Evolutionary conservation across 148 eudicot species (phyloP).

Genomic region (Camellia sinensis): DNA sequence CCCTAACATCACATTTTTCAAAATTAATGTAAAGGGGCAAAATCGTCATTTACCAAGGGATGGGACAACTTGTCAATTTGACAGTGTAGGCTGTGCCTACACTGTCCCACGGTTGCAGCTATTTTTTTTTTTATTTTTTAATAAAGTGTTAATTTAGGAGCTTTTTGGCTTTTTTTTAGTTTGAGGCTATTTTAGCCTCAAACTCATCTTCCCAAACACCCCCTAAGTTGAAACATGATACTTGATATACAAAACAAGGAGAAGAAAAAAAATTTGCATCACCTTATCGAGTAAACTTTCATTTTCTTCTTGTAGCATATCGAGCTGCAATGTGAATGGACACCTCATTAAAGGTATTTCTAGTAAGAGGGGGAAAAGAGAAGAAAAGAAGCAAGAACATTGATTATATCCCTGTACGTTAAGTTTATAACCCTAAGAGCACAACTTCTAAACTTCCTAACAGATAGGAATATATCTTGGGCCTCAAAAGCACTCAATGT

Average conservation of each 20-base stretch:
- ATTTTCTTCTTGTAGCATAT: conserved; percentile 97
- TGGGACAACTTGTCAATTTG: no score
- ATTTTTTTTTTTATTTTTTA: no score
- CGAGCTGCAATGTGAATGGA: conserved; percentile 60
- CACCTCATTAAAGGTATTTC: conserved; percentile 6
- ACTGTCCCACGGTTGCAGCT: no score
- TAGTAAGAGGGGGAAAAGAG: neutral
- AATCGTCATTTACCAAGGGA: no score
- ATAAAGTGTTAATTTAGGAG: no score
- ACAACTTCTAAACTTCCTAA: conserved; percentile 9
- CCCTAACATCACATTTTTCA: no score
- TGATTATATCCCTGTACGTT: neutral
- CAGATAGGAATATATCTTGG: neutral
- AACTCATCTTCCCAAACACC: no score
- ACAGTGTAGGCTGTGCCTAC: no score
- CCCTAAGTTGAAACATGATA: neutral
- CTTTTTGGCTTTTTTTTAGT: no score
- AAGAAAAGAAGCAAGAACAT: neutral
- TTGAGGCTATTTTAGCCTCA: no score
- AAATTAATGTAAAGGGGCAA: no score
- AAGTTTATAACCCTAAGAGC: no score
- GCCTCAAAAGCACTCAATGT: conserved; percentile 5
- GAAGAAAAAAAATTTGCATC: conserved; percentile 17
- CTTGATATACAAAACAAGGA: neutral
- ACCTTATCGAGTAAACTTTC: conserved; percentile 85